Evolutionary conservation across 2,329 filamentous ascomycete species (phyloP).

Genomic region (Neofusicoccum sp.): DNA sequence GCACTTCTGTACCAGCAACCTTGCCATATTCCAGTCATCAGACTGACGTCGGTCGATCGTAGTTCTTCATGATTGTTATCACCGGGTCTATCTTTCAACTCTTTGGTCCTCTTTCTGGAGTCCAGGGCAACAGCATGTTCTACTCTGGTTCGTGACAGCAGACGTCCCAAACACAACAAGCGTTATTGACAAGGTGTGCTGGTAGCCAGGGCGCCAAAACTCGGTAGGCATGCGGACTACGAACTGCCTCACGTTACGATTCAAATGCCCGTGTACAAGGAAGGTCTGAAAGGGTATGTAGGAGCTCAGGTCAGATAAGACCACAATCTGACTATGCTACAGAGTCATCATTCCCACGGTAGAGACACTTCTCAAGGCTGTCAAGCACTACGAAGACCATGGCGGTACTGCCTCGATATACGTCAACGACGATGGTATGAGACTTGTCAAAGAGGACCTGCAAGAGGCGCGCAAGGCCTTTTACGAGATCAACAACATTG

Average conservation of each 20-base stretch:
- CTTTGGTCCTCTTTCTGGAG: slow-evolving; percentile 43
- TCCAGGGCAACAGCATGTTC: slow-evolving; percentile 27
- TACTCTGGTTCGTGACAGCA: slow-evolving; percentile 24
- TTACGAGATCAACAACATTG: slow-evolving; percentile 51
- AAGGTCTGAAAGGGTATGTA: slow-evolving; percentile 33
- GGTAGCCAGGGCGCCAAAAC: slow-evolving; percentile 7
- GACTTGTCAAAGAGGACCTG: slow-evolving; percentile 56
- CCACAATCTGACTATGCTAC: slow-evolving; percentile 5
- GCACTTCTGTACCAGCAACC: slow-evolving; percentile 18
- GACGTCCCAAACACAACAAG: slow-evolving; percentile 16
- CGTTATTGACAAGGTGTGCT: not conserved
- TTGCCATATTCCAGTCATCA: slow-evolving; percentile 15
- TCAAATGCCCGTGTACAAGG: slow-evolving; percentile 44
- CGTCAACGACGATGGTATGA: slow-evolving; percentile 72
- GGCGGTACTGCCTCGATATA: slow-evolving; percentile 76
- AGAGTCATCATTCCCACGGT: slow-evolving; percentile 21
- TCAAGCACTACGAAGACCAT: slow-evolving; percentile 73
- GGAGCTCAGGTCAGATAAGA: not conserved
- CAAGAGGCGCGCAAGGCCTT: slow-evolving; percentile 46
- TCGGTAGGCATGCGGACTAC: slow-evolving; percentile 1
- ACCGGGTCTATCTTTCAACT: slow-evolving; percentile 50
- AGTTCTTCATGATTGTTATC: slow-evolving; percentile 53
- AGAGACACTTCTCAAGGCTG: slow-evolving; percentile 30
- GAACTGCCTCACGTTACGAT: slow-evolving; percentile 56
- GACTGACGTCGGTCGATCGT: slow-evolving; percentile 23